phyloP scores from a whole-genome alignment of 345 rosid species.

The Angophora floribunda region DNA sequence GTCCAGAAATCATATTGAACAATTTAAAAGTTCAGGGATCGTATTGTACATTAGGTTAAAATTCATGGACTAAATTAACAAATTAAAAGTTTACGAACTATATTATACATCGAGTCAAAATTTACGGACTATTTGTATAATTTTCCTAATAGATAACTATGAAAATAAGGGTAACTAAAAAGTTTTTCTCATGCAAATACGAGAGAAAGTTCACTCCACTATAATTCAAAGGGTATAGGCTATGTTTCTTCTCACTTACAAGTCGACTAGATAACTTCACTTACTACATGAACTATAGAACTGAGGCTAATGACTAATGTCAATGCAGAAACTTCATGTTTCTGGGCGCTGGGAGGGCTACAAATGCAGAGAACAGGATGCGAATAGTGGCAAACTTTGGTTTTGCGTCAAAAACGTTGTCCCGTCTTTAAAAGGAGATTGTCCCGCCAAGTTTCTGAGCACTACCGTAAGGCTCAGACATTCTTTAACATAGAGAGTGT shows the following conservation, averaged over 20 bases:
- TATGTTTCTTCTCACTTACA: not conserved
- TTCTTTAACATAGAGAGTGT: not conserved
- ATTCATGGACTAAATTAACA: not conserved
- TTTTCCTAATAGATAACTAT: constrained; percentile 36
- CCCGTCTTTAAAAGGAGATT: not conserved
- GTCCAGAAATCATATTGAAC: no score
- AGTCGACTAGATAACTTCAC: not conserved
- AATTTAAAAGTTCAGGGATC: no score
- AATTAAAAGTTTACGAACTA: no score
- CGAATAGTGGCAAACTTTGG: constrained; percentile 10
- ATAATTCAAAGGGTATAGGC: constrained; percentile 15
- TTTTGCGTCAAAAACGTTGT: constrained; percentile 18
- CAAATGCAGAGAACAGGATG: not conserved
- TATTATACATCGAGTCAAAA: no score
- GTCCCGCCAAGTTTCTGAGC: constrained; percentile 10
- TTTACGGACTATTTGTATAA: not conserved
- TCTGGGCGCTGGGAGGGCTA: constrained; percentile 29
- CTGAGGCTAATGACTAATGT: not conserved
- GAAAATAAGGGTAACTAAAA: constrained; percentile 16
- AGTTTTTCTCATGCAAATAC: constrained; percentile 25
- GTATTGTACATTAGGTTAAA: no score
- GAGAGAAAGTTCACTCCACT: constrained; percentile 19
- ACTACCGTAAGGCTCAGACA: not conserved
- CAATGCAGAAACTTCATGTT: constrained; percentile 10
- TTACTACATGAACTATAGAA: not conserved